phyloP scores from a whole-genome alignment of 192 early-diverging fungal genomes.

The Globomyces pollinis-pini region DNA sequence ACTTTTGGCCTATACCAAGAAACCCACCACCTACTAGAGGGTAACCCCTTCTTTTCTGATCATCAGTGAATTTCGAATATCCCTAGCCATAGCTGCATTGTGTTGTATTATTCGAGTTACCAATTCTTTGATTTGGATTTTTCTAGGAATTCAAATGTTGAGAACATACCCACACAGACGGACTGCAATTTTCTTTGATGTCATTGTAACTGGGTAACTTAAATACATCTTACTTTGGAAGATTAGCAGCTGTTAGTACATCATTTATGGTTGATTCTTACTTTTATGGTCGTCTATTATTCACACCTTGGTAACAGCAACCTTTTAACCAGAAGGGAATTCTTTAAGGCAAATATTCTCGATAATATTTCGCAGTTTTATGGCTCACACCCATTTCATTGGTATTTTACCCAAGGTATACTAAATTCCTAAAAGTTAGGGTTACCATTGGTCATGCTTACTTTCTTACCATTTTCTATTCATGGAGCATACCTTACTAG shows the following conservation, averaged over 20 bases:
- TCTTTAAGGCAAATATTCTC: conserved; percentile 75
- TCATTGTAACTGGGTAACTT: background rate
- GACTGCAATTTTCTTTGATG: conserved; percentile 8
- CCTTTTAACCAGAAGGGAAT: conserved; percentile 53
- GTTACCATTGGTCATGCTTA: conserved; percentile 70
- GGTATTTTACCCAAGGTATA: conserved; percentile 78
- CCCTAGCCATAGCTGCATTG: conserved; percentile 65
- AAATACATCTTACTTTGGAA: conserved; percentile 39
- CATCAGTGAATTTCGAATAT: conserved; percentile 29
- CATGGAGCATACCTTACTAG: conserved; percentile 37
- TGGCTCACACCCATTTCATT: conserved; percentile 84
- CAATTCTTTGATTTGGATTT: conserved; percentile 77
- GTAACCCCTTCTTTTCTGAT: background rate
- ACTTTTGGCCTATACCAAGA: conserved; percentile 64
- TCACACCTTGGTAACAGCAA: conserved; percentile 59
- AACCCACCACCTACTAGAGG: conserved; percentile 8
- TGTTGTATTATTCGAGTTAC: conserved; percentile 86
- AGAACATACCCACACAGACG: conserved; percentile 2
- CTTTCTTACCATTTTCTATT: conserved; percentile 61
- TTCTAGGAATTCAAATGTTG: conserved; percentile 58
- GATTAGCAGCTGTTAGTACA: too few species aligned
- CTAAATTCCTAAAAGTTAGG: too few species aligned
- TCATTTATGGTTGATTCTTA: conserved; percentile 56
- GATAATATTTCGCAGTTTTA: conserved; percentile 81
- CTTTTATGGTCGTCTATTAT: conserved; percentile 34